phyloP scores from a whole-genome alignment of 192 early-diverging fungal species.

The Rhizophagus clarus region DNA sequence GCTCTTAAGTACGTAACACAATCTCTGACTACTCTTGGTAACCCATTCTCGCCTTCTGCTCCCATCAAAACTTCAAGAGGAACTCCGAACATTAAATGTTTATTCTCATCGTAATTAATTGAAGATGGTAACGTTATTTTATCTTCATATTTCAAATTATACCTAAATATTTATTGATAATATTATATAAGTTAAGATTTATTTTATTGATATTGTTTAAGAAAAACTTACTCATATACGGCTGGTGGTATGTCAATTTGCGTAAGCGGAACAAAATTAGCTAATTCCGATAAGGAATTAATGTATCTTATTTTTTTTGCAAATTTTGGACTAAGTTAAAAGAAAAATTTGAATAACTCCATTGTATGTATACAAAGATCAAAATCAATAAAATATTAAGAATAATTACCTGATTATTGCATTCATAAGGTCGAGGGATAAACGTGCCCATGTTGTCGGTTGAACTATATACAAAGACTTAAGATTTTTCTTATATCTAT shows the following conservation, averaged over 20 bases:
- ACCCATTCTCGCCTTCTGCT: constrained; percentile 65
- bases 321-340: constrained; percentile 81
- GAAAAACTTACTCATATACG: constrained; percentile 57
- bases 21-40: constrained; percentile 76
- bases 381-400: not conserved
- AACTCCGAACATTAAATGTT: constrained; percentile 70
- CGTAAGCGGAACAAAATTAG: constrained; percentile 64
- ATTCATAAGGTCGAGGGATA: constrained; percentile 85
- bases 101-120: constrained; percentile 35
- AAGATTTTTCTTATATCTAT: constrained; percentile 89
- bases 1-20: constrained; percentile 70
- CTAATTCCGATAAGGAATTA: constrained; percentile 69
- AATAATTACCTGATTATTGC: constrained; percentile 75
- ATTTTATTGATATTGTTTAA: not conserved
- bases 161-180: constrained; percentile 24
- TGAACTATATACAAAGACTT: constrained; percentile 92
- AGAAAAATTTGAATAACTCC: constrained; percentile 7
- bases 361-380: not conserved
- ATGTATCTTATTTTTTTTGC: constrained; percentile 82
- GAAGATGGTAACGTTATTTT: constrained; percentile 45
- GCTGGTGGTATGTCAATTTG: constrained; percentile 77
- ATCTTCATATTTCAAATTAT: constrained; percentile 47
- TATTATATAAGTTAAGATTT: not conserved
- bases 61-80: constrained; percentile 78
- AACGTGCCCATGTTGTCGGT: constrained; percentile 78